These are phyloP conservation scores for Botrytis deweyae DNA, from an alignment of 2,329 filamentous ascomycete genomes.

Conservation along the genomic window DNA sequence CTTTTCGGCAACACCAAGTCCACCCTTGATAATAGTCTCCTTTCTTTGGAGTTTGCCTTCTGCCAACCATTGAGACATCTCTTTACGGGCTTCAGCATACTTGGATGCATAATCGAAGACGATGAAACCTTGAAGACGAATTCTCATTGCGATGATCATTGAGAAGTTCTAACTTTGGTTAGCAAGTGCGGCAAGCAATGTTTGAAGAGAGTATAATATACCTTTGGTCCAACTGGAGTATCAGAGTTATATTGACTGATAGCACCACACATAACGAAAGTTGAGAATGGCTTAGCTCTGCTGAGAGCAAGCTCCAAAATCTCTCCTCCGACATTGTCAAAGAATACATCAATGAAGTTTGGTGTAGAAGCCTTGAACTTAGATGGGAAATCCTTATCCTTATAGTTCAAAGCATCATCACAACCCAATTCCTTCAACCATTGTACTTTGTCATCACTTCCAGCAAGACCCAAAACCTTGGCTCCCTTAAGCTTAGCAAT, in stretches of 20 bases:
- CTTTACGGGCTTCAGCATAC: slow-evolving; percentile 56
- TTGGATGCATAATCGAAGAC: slow-evolving; percentile 65
- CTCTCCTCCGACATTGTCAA: slow-evolving; percentile 72
- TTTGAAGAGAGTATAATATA: slow-evolving; percentile 25
- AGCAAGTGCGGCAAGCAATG: slow-evolving; percentile 18
- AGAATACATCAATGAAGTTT: slow-evolving; percentile 66
- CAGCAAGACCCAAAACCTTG: slow-evolving; percentile 63
- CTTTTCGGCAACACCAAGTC: slow-evolving; percentile 61
- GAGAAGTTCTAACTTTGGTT: slow-evolving; percentile 46
- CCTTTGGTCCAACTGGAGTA: slow-evolving; percentile 55
- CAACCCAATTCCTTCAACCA: slow-evolving; percentile 68
- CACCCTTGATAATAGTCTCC: slow-evolving; percentile 70
- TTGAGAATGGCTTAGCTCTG: slow-evolving; percentile 60
- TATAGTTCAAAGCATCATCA: slow-evolving; percentile 69
- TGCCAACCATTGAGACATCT: slow-evolving; percentile 65
- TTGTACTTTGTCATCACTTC: slow-evolving; percentile 63
- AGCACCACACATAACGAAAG: slow-evolving; percentile 69
- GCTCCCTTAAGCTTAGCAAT: slow-evolving; percentile 72
- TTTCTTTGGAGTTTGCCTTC: slow-evolving; percentile 71
- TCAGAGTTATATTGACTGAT: slow-evolving; percentile 68
- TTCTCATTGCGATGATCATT: slow-evolving; percentile 54
- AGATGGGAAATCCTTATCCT: slow-evolving; percentile 58
- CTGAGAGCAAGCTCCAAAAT: slow-evolving; percentile 65
- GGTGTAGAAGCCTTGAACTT: slow-evolving; percentile 61
- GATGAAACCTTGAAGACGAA: slow-evolving; percentile 70